Evolutionary conservation across 371 early-diverging fungal species (phyloP), one percentile per base, ranked within the genome.

Genomic region (Dichotomocladium elegans): DNA sequence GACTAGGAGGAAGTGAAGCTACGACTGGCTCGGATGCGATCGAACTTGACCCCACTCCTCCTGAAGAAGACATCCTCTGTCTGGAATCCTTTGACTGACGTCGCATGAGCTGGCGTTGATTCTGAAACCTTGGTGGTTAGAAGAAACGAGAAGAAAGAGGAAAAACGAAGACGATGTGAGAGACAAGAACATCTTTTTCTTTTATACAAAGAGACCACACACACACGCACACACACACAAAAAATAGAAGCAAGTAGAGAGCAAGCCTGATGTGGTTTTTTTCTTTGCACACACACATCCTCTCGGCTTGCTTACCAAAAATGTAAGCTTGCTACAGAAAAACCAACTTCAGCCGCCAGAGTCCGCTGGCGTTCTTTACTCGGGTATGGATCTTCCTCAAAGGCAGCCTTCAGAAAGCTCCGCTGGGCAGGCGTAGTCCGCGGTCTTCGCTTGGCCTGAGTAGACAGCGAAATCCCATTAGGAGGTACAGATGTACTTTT

Each of bases 221-320:
- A n/a, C n/a, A n/a, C n/a, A n/a, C n/a, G n/a, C n/a, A n/a, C n/a
- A n/a, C n/a, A n/a, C n/a, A n/a, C n/a, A n/a, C n/a, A n/a, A n/a
- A n/a, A 37, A 15, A 15, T n/a, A 37, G 37, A 37, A 21, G 37
- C 7, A 12, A 37, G 21, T 37, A 5, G 21, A 37, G 21, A 17
- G 21, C n/a, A 21, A 37, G 8, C 37, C 37, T 37, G 37, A 6
- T 37, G 37, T 6, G n/a, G 17, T 15, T 21, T 37, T 37, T 35
- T 37, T 37, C 37, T 17, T 1, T 37, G 37, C 37, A 37, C 5
- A n/a, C n/a, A n/a, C n/a, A n/a, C n/a, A n/a, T n/a, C n/a, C n/a
- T n/a, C n/a, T n/a, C 25, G 17, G 19, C 24, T 26, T 12, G 8
- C 44, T 52, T 64, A 68, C 69, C 69, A 68, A 30, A 64, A 68